Evolutionary conservation across 129 eudicot species (phyloP), one percentile per base, ranked within the genome.

Genomic region (Arctium lappa): DNA sequence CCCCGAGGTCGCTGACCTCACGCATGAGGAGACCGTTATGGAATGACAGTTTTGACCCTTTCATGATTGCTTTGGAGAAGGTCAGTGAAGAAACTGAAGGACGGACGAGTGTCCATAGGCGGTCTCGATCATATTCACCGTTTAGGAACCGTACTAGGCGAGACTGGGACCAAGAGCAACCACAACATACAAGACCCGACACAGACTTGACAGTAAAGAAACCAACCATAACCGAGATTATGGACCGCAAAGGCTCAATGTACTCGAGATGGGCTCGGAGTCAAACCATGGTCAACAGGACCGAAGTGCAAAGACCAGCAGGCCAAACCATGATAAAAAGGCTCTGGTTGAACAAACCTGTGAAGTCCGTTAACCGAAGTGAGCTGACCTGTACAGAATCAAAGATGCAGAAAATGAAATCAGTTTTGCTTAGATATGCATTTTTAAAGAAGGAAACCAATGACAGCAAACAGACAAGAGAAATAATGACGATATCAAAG

Each of bases 21-120:
- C 80, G 82, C 13, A 81, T 84, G 71, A 86, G 84, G 63, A 80
- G 77, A 73, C 91, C 97, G 3, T 91, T 94, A 10, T 86, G 97
- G 97, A 92, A 89, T 44, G 93, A 94, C 50, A 88, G 87, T 77
- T 91, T 88, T 74, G 98, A 95, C 81, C 98, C 98, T 1, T 95
- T 95, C 76, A 34, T 63, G 87, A 87, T 80, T 77, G 98, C 98
- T 33, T 79, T 95, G 77, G 83, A 92, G 72, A 95, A 92, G 76
- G 98, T 92, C 30, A 88, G 80, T 68, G 88, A 89, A 9, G 97
- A 91, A 50, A 80, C 88, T 1, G 79, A 79, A 44, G 92, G 86
- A 36, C 72, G 90, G 30, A 66, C 4, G 11, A 86, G 89, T 80
- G 81, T 85, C 12, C 97, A 89, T 66, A 81, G 94, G 78, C 88